phyloP scores from a whole-genome alignment of 495 filamentous ascomycete genomes.

The Peziza echinospora region DNA sequence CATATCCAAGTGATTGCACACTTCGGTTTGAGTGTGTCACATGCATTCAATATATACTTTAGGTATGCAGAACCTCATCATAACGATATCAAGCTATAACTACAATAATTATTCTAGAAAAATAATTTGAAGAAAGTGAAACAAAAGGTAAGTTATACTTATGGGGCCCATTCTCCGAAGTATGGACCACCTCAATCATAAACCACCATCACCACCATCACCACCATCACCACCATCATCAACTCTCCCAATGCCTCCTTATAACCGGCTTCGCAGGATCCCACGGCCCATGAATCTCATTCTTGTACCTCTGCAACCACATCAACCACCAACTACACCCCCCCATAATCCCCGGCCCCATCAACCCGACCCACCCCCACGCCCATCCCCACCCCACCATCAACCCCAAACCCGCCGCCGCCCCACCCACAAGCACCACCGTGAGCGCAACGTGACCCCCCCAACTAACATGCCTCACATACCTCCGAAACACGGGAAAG shows the following conservation, averaged over 20 bases:
- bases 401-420: slow-evolving; percentile 50
- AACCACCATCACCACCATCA: too few relatives aligned
- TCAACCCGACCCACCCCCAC: slow-evolving; percentile 44
- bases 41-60: too few relatives aligned
- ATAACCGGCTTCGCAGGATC: slow-evolving; percentile 83
- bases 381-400: slow-evolving; percentile 48
- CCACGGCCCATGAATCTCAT: slow-evolving; percentile 95
- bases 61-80: too few relatives aligned
- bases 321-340: slow-evolving; percentile 97
- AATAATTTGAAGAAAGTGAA: too few relatives aligned
- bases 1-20: too few relatives aligned
- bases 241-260: slow-evolving; percentile 16
- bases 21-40: too few relatives aligned
- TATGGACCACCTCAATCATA: too few relatives aligned
- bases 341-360: slow-evolving; percentile 57
- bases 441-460: slow-evolving; percentile 61
- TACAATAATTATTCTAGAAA: too few relatives aligned
- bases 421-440: slow-evolving; percentile 51
- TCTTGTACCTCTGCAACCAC: slow-evolving; percentile 93
- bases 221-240: neutral
- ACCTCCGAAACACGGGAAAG: slow-evolving; percentile 82
- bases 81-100: too few relatives aligned
- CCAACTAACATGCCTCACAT: slow-evolving; percentile 66
- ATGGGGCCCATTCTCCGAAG: too few relatives aligned
- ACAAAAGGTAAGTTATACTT: too few relatives aligned